Conservation (phyloP, 1,284 basidiomycete genomes). For the Heterobasidion irregulare region DNA sequence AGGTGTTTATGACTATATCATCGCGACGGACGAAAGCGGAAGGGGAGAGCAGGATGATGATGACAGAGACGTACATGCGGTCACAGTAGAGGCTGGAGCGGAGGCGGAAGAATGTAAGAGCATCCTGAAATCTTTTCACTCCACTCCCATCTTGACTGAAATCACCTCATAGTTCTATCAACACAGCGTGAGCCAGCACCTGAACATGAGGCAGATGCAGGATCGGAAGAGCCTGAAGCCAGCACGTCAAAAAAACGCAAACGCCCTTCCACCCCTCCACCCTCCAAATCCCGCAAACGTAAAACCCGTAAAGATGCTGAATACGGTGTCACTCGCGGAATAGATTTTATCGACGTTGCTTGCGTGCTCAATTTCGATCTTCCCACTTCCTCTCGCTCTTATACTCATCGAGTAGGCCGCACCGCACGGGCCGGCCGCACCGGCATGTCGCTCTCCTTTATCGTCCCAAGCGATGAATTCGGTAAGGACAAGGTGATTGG, state of each 20-base stretch:
- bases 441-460: conserved; percentile 88
- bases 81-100: conserved; percentile 28
- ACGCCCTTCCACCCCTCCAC: conserved; percentile 10
- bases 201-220: conserved; percentile 11
- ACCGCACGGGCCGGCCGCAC: conserved; percentile 94
- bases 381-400: conserved; percentile 81
- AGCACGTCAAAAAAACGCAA: conserved; percentile 14
- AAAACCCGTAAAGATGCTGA: conserved; percentile 49
- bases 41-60: conserved; percentile 45
- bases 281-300: conserved; percentile 10
- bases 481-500: conserved; percentile 74
- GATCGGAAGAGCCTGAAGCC: conserved; percentile 10
- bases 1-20: conserved; percentile 97
- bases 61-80: conserved; percentile 25
- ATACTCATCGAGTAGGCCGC: conserved; percentile 94
- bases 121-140: background rate
- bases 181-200: conserved; percentile 39
- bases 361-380: conserved; percentile 99
- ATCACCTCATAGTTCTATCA: conserved; percentile 33
- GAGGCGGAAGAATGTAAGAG: conserved; percentile 36
- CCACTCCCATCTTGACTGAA: background rate
- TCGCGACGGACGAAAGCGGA: conserved; percentile 88
- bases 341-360: conserved; percentile 96
- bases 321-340: conserved; percentile 92
- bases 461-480: conserved; percentile 72